Evolutionary conservation across 805 yeast species (phyloP).

Genomic region (Cyberlindnera japonica): DNA sequence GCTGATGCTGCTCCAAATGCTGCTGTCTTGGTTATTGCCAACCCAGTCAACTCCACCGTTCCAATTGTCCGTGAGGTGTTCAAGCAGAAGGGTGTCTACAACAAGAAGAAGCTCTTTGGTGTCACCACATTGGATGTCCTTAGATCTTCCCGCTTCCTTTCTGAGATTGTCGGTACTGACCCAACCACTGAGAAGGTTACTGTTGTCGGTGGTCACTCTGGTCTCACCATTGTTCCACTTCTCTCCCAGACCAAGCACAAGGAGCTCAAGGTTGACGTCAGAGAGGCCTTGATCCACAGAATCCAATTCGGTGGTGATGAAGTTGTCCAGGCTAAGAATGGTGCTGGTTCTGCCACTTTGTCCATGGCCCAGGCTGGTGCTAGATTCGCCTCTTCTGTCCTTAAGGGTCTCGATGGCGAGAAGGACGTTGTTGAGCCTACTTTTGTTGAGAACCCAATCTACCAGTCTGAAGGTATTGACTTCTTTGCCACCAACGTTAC

Average conservation of each 20-base stretch:
- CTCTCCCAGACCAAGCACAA: constrained; percentile 79
- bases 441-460: constrained; percentile 77
- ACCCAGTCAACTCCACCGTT: constrained; percentile 97
- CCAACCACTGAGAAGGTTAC: constrained; percentile 79
- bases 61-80: constrained; percentile 94
- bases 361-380: constrained; percentile 95
- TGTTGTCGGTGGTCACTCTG: constrained; percentile 97
- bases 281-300: constrained; percentile 70
- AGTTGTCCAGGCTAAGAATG: constrained; percentile 89
- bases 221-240: constrained; percentile 92
- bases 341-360: constrained; percentile 90
- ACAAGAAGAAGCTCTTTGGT: constrained; percentile 91
- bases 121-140: constrained; percentile 92
- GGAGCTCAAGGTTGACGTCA: constrained; percentile 59
- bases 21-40: constrained; percentile 75
- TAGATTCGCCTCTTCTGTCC: constrained; percentile 62
- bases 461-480: constrained; percentile 81
- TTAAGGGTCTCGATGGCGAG: constrained; percentile 63
- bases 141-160: constrained; percentile 85
- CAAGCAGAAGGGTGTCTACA: constrained; percentile 80
- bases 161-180: constrained; percentile 58
- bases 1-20: constrained; percentile 86
- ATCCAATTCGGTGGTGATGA: constrained; percentile 97
- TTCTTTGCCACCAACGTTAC: constrained; percentile 96
- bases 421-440: constrained; percentile 63